Conservation (phyloP, 164 flowering plant species). For the Aristolochia contorta region DNA sequence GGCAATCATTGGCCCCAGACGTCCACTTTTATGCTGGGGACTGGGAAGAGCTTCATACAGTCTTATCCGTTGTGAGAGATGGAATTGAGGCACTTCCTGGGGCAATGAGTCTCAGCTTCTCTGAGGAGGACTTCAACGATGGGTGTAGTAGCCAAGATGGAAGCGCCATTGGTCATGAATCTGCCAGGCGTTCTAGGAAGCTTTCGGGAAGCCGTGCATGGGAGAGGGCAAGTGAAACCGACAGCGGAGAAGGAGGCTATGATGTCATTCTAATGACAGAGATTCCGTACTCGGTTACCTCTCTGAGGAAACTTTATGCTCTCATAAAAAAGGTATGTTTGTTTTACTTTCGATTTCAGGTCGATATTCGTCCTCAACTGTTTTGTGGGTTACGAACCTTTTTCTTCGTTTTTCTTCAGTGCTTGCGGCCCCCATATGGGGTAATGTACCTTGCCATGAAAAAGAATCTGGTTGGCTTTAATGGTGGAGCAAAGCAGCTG, state of each 20-base stretch:
- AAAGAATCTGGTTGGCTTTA: conserved; percentile 61
- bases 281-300: conserved; percentile 54
- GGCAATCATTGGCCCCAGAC: conserved; percentile 51
- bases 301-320: conserved; percentile 63
- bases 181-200: conserved; percentile 72
- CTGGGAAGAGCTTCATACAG: conserved; percentile 81
- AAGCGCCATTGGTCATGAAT: conserved; percentile 54
- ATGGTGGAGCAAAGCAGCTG: conserved; percentile 46
- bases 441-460: conserved; percentile 65
- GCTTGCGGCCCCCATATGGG: conserved; percentile 90
- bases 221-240: conserved; percentile 74
- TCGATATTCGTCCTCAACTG: not conserved
- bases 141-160: conserved; percentile 85
- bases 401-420: conserved; percentile 25
- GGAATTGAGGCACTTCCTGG: conserved; percentile 32
- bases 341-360: not conserved
- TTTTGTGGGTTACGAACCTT: not conserved
- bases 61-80: conserved; percentile 58
- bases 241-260: conserved; percentile 70
- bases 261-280: conserved; percentile 83
- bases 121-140: conserved; percentile 88
- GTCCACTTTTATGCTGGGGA: conserved; percentile 89
- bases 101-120: conserved; percentile 59
- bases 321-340: conserved; percentile 72
- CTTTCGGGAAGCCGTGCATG: conserved; percentile 91